These are phyloP conservation scores for Comarum palustre DNA, from an alignment of 306 rosid species.

Conservation along the genomic window DNA sequence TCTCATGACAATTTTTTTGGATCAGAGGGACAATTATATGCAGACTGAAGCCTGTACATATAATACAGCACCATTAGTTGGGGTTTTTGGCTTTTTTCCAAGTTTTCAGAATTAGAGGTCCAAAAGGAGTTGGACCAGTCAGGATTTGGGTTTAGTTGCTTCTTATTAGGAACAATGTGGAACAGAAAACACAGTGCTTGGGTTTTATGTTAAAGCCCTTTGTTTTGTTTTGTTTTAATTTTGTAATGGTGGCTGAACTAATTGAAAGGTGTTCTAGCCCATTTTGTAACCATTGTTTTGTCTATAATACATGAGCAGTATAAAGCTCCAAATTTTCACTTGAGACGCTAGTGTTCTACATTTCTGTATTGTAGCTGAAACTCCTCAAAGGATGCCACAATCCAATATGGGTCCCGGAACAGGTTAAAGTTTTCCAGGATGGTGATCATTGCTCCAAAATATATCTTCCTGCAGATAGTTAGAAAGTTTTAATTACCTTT, in stretches of 20 bases:
- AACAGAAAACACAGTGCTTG: constrained; percentile 4
- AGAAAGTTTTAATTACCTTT: neutral
- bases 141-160: constrained; percentile 46
- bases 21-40: constrained; percentile 69
- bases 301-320: constrained; percentile 24
- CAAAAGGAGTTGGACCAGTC: constrained; percentile 29
- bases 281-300: constrained; percentile 29
- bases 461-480: neutral
- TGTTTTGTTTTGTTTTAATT: constrained; percentile 11
- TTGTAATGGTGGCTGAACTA: constrained; percentile 23
- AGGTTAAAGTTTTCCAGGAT: neutral
- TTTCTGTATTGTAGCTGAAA: neutral
- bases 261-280: constrained; percentile 26
- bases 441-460: neutral
- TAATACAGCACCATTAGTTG: constrained; percentile 87
- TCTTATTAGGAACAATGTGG: constrained; percentile 38
- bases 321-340: neutral
- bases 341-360: neutral
- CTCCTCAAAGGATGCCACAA: no score
- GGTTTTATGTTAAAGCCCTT: neutral
- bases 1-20: constrained; percentile 63
- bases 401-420: neutral
- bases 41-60: constrained; percentile 99
- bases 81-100: constrained; percentile 83
- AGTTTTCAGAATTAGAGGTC: constrained; percentile 45